Base-by-base conservation (phyloP, 2,329 filamentous ascomycete genomes). In the Stachybotrys chartarum region DNA sequence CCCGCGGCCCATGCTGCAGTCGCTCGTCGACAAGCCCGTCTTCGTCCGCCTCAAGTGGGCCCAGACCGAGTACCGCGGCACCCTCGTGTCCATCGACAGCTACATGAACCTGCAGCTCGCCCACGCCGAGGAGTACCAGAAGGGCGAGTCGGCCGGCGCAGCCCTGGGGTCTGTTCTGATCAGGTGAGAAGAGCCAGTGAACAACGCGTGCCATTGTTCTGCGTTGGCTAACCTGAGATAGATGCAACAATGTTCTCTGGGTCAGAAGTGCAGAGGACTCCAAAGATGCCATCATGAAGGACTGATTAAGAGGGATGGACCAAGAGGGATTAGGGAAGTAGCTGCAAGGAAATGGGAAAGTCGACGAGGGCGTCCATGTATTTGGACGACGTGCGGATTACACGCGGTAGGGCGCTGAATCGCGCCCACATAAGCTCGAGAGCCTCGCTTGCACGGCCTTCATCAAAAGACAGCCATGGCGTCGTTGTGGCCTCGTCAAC, bases 91-190 rank as follows among this genome's bases (percentile, higher is more conserved):
- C 66, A 90, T 96, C 68, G 94, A 99, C 77, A 91, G 89, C 69
- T 99, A 99, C 79, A 97, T 99, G 93, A 99, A 99, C 78, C 86
- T 99, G 61, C 91, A 97, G 76, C 83, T 99, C 60, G 85, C 86
- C 62, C 87, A 88, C 66, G 92, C 93, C 53, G 90, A 96, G 75
- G 94, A 99, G 74, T 97, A 87, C 75, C 89, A 96, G 68, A 85
- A 91, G 69, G 87, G 90, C 63, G 89, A 95, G 81, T 86, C 85
- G 70, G 91, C 88, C 42, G 93, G 91, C 56, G 35, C 35, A 10
- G 84, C 84, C 51, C 76, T 99, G 61, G 94, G 94, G 7, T 88
- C 96, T 74, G 92, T 99, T 50, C 74, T 99, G 66, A 97, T 99
- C 68, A 81, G 93, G 88, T 95, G 74, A 58, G 78, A 14, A 7